Evolutionary conservation across 2,329 filamentous ascomycete genomes (phyloP).

Genomic region (Rhexocercosporidium sp.): DNA sequence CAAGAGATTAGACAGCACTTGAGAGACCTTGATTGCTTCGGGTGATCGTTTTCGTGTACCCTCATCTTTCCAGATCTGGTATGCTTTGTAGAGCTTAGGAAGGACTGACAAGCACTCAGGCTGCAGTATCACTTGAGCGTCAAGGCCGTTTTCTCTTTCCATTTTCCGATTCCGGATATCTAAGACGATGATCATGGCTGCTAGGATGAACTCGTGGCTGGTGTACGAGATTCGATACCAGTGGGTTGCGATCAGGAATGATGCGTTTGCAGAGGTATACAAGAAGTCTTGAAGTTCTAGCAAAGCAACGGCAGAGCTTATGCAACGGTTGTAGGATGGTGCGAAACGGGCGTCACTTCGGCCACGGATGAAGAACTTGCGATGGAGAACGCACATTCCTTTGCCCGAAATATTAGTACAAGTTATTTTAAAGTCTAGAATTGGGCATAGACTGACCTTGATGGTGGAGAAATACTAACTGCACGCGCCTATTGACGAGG

Average conservation of each 20-base stretch:
- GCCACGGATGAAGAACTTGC: constrained; percentile 28
- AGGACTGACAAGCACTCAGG: background rate
- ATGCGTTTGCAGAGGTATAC: constrained; percentile 17
- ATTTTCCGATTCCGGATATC: constrained; percentile 27
- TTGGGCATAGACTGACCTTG: background rate
- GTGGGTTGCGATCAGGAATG: constrained; percentile 5
- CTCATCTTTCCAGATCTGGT: constrained; percentile 26
- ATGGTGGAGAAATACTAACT: constrained; percentile 51
- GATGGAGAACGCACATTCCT: constrained; percentile 30
- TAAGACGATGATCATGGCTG: constrained; percentile 30
- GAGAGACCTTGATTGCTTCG: constrained; percentile 28
- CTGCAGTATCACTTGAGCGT: constrained; percentile 5
- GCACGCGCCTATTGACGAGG: constrained; percentile 81
- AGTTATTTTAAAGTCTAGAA: background rate
- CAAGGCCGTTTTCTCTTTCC: constrained; percentile 2
- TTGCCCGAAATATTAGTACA: background rate
- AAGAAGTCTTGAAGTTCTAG: constrained; percentile 33
- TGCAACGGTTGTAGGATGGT: constrained; percentile 33
- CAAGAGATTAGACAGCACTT: constrained; percentile 30
- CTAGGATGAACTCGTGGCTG: constrained; percentile 38
- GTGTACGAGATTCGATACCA: constrained; percentile 36
- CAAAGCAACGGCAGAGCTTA: constrained; percentile 37
- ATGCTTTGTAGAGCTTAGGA: constrained; percentile 23
- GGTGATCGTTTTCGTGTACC: constrained; percentile 10
- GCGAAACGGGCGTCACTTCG: constrained; percentile 22